A percentile compares a stretch with the other conserved stretches of the same genome.
Conservation (phyloP, 2,329 filamentous ascomycete species). For the Penicillium verrucosum region DNA sequence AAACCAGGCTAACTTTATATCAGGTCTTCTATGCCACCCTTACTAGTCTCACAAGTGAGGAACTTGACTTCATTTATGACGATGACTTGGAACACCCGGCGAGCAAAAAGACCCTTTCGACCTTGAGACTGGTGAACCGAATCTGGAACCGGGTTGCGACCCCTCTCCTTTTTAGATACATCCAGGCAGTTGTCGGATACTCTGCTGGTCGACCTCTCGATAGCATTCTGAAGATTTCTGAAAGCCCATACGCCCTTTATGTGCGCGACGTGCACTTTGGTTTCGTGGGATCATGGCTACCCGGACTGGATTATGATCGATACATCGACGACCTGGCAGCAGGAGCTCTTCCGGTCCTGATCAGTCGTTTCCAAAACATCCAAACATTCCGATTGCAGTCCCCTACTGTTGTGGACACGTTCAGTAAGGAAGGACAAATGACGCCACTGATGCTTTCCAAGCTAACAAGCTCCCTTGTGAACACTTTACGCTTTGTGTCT, state of each 20-base stretch:
- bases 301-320: background rate
- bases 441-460: background rate
- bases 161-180: background rate
- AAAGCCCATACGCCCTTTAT: background rate
- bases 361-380: background rate
- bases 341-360: background rate
- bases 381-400: background rate
- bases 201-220: background rate
- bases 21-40: background rate
- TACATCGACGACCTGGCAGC: background rate
- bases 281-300: background rate
- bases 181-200: background rate
- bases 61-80: background rate
- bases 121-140: background rate
- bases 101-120: background rate
- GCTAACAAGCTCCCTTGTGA: background rate
- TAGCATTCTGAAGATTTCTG: background rate
- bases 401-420: background rate
- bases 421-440: background rate
- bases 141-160: background rate
- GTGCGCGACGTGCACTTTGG: background rate
- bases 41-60: background rate
- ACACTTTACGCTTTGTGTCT: background rate
- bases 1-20: background rate
- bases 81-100: background rate